Base-by-base conservation (phyloP, 2,329 filamentous ascomycete genomes). In the Aureobasidium vineae region DNA sequence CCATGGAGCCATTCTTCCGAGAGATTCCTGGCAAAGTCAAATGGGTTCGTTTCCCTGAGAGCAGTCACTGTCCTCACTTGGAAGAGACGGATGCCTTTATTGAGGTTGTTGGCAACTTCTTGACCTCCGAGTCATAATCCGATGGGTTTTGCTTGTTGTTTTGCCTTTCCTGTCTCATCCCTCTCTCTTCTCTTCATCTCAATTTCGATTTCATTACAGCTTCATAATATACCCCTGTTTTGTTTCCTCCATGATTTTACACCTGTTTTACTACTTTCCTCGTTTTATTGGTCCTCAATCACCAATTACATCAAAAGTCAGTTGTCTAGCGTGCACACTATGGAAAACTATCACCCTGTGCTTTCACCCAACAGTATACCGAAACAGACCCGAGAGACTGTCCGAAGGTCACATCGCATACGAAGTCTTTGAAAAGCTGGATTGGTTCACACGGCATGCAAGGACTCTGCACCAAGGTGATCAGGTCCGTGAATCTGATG, bases 1-100 rank as follows among this genome's bases (percentile, higher is more conserved):
- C 70, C 26, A 70, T 76, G n/a, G 69, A 70, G 54, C 74, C 77
- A 0, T 81, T 72, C 68, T 80, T 78, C 67, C 63, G 72, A 2
- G 68, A 72, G 2, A 79, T 80, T 26, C 69, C 70, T 7, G 70
- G 70, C 21, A 76, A 75, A 68, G 77, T 78, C 52, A 79, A 77
- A 69, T 82, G 79, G 79, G 72, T 78, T 10, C 74, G 71, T 16
- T 76, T 75, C 68, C 71, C 72, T 16, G 63, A 76, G 66, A 74
- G 73, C 59, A 72, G 72, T 52, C 76, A 77, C 67, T 73, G 75
- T 68, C 73, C 74, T 5, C 74, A 77, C 31, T 59, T 79, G 53
- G 79, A 81, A 70, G 75, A 79, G 68, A 76, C 72, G 11, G 76
- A 79, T 31, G 70, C 69, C 45, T 79, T 74, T 66, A 69, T 77